These are phyloP conservation scores for Apiospora kogelbergensis DNA, from an alignment of 2,329 filamentous ascomycete genomes.

Conservation along the genomic window DNA sequence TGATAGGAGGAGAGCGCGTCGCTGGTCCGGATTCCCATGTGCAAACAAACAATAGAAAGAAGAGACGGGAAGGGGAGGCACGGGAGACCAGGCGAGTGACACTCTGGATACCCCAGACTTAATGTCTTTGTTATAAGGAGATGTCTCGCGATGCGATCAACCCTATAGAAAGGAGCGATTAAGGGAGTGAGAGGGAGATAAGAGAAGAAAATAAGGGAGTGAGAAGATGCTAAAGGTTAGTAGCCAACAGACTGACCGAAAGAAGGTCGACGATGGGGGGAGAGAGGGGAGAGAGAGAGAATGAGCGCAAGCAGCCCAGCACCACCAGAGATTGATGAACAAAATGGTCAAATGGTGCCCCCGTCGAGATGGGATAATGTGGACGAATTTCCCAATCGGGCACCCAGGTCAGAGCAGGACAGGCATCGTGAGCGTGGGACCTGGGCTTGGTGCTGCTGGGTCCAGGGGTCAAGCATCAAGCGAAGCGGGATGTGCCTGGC, in stretches of 20 bases:
- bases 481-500: not conserved
- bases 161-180: conserved; percentile 18
- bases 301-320: not conserved
- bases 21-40: conserved; percentile 2
- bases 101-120: conserved; percentile 8
- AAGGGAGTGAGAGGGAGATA: conserved; percentile 17
- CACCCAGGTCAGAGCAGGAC: not conserved
- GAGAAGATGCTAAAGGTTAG: not conserved
- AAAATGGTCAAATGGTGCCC: conserved; percentile 5
- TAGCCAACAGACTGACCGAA: not conserved
- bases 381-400: conserved; percentile 8
- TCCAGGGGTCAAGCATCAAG: not conserved
- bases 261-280: not conserved
- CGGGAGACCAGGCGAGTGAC: conserved; percentile 14
- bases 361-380: conserved; percentile 7
- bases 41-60: conserved; percentile 13
- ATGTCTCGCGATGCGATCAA: conserved; percentile 20
- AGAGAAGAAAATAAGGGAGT: conserved; percentile 2
- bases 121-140: conserved; percentile 20
- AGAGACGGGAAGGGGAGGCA: conserved; percentile 12
- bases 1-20: not conserved
- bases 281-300: not conserved
- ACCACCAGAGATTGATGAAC: conserved; percentile 1
- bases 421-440: not conserved
- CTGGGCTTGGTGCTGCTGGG: no score